A percentile compares a stretch with the other conserved stretches of the same genome.
Conservation (phyloP, 129 eudicot genomes). For the Flaveria robusta region DNA sequence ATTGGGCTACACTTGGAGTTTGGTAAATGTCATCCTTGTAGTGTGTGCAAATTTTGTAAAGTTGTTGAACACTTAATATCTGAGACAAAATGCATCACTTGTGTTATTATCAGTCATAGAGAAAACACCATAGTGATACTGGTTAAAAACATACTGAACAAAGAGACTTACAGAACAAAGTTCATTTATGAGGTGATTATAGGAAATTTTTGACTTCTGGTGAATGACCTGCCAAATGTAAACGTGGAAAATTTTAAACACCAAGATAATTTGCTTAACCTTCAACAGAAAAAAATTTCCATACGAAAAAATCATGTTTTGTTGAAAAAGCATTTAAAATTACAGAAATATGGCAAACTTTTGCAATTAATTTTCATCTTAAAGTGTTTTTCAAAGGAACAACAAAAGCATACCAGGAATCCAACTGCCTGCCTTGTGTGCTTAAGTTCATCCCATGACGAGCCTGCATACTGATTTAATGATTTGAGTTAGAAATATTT, state of each 20-base stretch:
- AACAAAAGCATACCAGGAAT: constrained; percentile 60
- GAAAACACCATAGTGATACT: constrained; percentile 7
- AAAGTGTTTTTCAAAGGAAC: constrained; percentile 7
- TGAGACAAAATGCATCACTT: constrained; percentile 43
- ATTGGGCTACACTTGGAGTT: constrained; percentile 53
- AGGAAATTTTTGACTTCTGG: constrained; percentile 64
- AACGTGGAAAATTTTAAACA: constrained; percentile 2
- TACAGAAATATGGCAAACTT: background rate
- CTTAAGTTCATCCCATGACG: constrained; percentile 71
- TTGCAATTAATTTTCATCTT: background rate
- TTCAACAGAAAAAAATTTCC: background rate
- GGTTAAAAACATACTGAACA: constrained; percentile 8
- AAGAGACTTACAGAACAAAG: constrained; percentile 78
- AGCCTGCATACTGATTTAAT: constrained; percentile 53
- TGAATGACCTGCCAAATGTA: constrained; percentile 70
- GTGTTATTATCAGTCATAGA: constrained; percentile 22
- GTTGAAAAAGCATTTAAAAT: background rate
- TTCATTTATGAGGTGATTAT: constrained; percentile 60
- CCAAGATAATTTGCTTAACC: background rate
- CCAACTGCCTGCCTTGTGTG: constrained; percentile 69
- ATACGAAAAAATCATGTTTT: background rate
- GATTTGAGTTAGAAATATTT: constrained; percentile 11
- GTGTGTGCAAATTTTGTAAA: constrained; percentile 73
- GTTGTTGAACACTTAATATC: constrained; percentile 70
- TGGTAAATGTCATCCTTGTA: constrained; percentile 60